Evolutionary conservation across 1,284 basidiomycete species (phyloP), one percentile per base, ranked within the genome.

Genomic region (Tremellales sp.): DNA sequence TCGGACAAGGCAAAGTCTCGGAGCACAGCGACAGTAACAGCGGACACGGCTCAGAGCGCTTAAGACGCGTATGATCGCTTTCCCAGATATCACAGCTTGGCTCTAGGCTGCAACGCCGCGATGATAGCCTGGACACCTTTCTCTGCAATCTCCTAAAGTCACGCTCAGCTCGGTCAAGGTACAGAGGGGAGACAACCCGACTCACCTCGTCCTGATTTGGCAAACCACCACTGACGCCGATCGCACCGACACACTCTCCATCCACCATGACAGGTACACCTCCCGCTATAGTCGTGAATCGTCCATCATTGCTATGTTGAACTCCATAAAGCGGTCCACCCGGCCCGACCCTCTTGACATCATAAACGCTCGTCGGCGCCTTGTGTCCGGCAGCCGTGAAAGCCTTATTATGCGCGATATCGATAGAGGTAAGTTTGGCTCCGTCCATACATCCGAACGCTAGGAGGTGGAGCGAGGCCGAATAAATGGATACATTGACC

Each of bases 371-470:
- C 8, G 51, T 53, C n/a, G 43, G 24, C 10, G 36, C 15, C 15
- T 47, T 35, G 31, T 53, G 51, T 10, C 51, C 51, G 3, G 47
- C 51, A 10, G 51, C 51, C 10, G 51, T 53, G 21, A 48, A 46
- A 17, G 46, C 51, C 43, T 53, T 53, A 35, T 48, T 49, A 23
- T 48, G 42, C 8, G 51, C 51, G 3, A 53, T 49, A 33, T 53
- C 51, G 46, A 53, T 53, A 8, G 43, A 45, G 12, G 51, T 53
- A 27, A 53, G 43, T 45, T 53, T 53, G 21, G 51, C 51, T 19
- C 29, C 43, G 27, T 45, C 36, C 51, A 53, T 53, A 12, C 37
- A 42, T 23, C 37, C 43, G 39, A 53, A 53, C 4, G 43, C 36
- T 10, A 53, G 24, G 3, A 48, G 44, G 25, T 49, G 51, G 27